Percentiles rank a stretch among this genome's conserved stretches.
Conservation (phyloP, 164 flowering plant species). For the Stephania cephalantha region DNA sequence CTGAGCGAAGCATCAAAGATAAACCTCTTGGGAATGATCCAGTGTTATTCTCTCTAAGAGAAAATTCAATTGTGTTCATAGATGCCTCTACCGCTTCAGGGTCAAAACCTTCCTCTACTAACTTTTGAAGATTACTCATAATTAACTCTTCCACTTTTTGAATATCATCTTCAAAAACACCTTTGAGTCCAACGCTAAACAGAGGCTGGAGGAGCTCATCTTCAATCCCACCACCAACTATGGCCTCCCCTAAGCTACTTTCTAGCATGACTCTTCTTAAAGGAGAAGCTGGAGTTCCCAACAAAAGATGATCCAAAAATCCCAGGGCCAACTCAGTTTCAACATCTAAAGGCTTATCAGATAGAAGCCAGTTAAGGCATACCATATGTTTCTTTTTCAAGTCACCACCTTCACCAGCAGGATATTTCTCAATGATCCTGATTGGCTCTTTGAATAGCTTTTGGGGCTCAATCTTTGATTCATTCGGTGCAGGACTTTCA, state of each 20-base stretch:
- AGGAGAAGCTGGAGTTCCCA: conserved; percentile 99
- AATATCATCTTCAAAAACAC: conserved; percentile 77
- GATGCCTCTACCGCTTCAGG: conserved; percentile 92
- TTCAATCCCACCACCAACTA: conserved; percentile 90
- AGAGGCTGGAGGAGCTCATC: conserved; percentile 97
- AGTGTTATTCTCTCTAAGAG: conserved; percentile 94
- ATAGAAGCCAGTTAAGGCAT: conserved; percentile 92
- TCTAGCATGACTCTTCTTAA: conserved; percentile 81
- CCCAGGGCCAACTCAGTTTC: conserved; percentile 94
- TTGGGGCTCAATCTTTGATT: conserved; percentile 61
- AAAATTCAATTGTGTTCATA: conserved; percentile 96
- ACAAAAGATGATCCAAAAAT: conserved; percentile 85
- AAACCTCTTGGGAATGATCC: conserved; percentile 98
- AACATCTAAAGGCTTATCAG: conserved; percentile 84
- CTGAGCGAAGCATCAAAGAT: conserved; percentile 92
- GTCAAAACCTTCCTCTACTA: conserved; percentile 88
- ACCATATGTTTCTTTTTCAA: conserved; percentile 92
- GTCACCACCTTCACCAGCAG: conserved; percentile 80
- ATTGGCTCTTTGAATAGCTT: conserved; percentile 70
- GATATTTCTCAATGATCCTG: conserved; percentile 83
- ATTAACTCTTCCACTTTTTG: conserved; percentile 81
- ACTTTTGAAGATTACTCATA: conserved; percentile 51
- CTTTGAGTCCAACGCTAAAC: conserved; percentile 87
- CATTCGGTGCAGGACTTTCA: conserved; percentile 57
- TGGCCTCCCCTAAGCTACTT: conserved; percentile 93